A percentile compares a stretch with the other conserved stretches of the same genome.
phyloP scores from a whole-genome alignment of 2,329 filamentous ascomycete species.

The Paecilomyces sp. region DNA sequence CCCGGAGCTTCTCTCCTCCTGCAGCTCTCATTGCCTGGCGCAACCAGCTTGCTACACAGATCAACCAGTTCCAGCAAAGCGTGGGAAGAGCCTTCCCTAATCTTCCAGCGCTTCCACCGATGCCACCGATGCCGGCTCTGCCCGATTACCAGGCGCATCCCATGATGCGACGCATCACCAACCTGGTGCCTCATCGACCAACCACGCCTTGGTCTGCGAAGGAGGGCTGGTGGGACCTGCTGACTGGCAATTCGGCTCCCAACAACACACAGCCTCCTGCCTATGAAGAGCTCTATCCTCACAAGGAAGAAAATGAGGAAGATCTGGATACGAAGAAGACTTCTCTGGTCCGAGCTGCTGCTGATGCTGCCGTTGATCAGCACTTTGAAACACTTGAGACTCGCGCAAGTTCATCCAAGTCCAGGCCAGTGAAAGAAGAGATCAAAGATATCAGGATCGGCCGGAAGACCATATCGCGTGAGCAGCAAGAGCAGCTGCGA shows the following conservation, averaged over 20 bases:
- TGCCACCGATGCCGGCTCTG: conserved; percentile 57
- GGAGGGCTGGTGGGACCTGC: conserved; percentile 60
- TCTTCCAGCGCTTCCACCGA: conserved; percentile 50
- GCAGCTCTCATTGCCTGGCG: conserved; percentile 62
- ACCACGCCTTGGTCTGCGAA: conserved; percentile 36
- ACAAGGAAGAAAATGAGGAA: conserved; percentile 24
- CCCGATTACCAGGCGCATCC: conserved; percentile 68
- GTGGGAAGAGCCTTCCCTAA: conserved; percentile 62
- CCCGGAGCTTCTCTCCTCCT: conserved; percentile 44
- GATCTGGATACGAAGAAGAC: conserved; percentile 37
- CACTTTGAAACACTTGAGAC: conserved; percentile 35
- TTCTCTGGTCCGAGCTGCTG: conserved; percentile 34
- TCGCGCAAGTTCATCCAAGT: conserved; percentile 17
- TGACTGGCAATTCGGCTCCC: conserved; percentile 44
- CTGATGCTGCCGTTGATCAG: conserved; percentile 37
- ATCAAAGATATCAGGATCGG: conserved; percentile 37
- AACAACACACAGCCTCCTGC: conserved; percentile 58
- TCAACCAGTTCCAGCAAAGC: conserved; percentile 69
- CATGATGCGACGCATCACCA: conserved; percentile 65
- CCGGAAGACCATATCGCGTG: conserved; percentile 34
- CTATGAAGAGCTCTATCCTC: conserved; percentile 72
- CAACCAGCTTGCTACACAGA: conserved; percentile 65
- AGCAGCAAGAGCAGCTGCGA: conserved; percentile 41
- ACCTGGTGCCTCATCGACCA: conserved; percentile 62
- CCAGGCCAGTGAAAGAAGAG: conserved; percentile 14